These are phyloP conservation scores for Aspergillus sergii DNA, from an alignment of 2,329 filamentous ascomycete species.

Conservation along the genomic window DNA sequence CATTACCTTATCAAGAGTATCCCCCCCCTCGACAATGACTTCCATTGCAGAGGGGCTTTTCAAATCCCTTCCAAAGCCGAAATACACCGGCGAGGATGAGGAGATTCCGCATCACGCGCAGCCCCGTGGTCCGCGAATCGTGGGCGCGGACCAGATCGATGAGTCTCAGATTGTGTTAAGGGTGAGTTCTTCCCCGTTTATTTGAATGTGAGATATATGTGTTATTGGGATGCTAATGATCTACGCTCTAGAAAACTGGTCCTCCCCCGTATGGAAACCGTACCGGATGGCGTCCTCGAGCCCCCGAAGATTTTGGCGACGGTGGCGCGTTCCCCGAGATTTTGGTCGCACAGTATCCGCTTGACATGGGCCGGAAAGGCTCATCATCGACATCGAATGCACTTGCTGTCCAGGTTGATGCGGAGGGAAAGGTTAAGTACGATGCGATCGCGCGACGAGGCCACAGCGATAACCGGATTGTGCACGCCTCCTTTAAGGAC, in stretches of 20 bases:
- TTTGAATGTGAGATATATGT: background rate
- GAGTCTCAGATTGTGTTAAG: constrained; percentile 83
- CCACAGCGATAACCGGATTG: constrained; percentile 78
- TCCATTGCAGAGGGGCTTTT: constrained; percentile 73
- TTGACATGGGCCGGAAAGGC: constrained; percentile 87
- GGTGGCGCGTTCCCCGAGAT: constrained; percentile 96
- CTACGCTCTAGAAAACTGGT: constrained; percentile 64
- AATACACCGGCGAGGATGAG: constrained; percentile 88
- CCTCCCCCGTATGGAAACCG: constrained; percentile 88
- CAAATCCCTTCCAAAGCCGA: constrained; percentile 81
- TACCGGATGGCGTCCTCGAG: constrained; percentile 85
- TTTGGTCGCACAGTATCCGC: constrained; percentile 88
- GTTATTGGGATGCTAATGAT: background rate
- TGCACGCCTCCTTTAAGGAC: constrained; percentile 96
- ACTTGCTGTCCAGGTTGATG: constrained; percentile 87
- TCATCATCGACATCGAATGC: constrained; percentile 75
- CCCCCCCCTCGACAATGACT: constrained; percentile 54
- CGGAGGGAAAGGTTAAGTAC: constrained; percentile 92
- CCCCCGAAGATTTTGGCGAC: constrained; percentile 90
- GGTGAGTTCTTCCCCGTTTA: constrained; percentile 45
- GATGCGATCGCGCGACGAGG: constrained; percentile 91
- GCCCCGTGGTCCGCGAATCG: constrained; percentile 78
- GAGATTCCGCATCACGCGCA: constrained; percentile 71
- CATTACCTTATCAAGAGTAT: constrained; percentile 13
- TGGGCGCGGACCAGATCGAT: constrained; percentile 78